phyloP scores from a whole-genome alignment of 208 protist species.

The Naegleria lovaniensis region DNA sequence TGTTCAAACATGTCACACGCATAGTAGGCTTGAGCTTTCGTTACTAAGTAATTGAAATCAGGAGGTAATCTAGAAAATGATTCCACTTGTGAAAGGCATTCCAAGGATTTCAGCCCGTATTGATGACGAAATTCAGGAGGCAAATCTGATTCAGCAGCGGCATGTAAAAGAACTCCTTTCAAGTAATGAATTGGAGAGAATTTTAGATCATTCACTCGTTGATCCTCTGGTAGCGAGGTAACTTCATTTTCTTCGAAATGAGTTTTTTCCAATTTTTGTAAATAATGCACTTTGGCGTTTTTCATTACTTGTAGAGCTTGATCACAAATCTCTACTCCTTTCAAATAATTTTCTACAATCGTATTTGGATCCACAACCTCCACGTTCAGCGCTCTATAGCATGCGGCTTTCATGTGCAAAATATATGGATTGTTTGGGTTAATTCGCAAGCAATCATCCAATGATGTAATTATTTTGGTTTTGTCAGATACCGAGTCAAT shows the following conservation, averaged over 20 bases:
- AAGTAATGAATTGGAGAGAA: neutral
- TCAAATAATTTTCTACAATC: neutral
- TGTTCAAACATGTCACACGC: neutral
- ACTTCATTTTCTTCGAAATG: neutral
- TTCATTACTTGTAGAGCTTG: neutral
- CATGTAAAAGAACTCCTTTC: neutral
- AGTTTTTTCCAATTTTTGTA: neutral
- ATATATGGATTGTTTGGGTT: neutral
- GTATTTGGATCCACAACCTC: neutral
- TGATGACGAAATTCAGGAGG: neutral
- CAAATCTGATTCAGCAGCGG: neutral
- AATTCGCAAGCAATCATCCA: neutral
- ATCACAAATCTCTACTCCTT: neutral
- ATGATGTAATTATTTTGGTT: neutral
- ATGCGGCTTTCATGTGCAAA: neutral
- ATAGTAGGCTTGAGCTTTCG: neutral
- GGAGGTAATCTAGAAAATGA: neutral
- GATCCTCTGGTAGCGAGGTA: neutral
- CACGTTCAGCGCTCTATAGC: neutral
- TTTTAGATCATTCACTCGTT: neutral
- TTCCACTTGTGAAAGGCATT: neutral
- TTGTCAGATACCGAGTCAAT: neutral
- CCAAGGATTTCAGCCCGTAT: neutral
- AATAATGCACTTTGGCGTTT: neutral
- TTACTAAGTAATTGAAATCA: neutral